A percentile compares a stretch with the other conserved stretches of the same genome.
phyloP scores from a whole-genome alignment of 1,284 basidiomycete genomes.

The Fomitopsis betulina region DNA sequence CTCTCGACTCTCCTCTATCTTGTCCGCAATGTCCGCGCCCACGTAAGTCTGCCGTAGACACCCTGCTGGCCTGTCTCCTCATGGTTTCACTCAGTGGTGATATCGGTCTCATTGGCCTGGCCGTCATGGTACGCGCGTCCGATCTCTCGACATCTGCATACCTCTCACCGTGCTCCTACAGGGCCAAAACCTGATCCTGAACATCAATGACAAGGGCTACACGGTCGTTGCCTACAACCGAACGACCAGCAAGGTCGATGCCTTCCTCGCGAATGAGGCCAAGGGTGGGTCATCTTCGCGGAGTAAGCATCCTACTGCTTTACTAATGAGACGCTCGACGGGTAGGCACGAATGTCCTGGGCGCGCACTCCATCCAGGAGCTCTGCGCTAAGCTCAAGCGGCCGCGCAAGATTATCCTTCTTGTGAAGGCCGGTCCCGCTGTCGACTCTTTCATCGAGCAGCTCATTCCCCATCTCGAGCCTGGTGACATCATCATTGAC shows the following conservation, averaged over 20 bases:
- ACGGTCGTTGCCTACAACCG: slow-evolving; percentile 97
- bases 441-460: slow-evolving; percentile 77
- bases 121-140: slow-evolving; percentile 80
- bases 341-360: slow-evolving; percentile 89
- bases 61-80: slow-evolving; percentile 9
- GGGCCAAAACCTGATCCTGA: slow-evolving; percentile 96
- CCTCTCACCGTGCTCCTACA: slow-evolving; percentile 24
- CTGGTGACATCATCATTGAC: slow-evolving; percentile 95
- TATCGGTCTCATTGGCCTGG: slow-evolving; percentile 92
- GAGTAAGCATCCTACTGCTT: slow-evolving; percentile 7
- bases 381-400: slow-evolving; percentile 76
- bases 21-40: slow-evolving; percentile 37
- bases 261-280: slow-evolving; percentile 95
- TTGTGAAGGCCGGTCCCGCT: slow-evolving; percentile 86
- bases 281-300: slow-evolving; percentile 66
- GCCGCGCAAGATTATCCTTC: slow-evolving; percentile 90
- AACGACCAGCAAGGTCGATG: slow-evolving; percentile 93
- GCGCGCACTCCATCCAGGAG: slow-evolving; percentile 93
- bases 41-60: slow-evolving; percentile 28
- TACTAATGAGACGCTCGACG: slow-evolving; percentile 15
- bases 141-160: slow-evolving; percentile 7
- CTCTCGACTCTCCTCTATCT: slow-evolving; percentile 22
- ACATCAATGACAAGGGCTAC: slow-evolving; percentile 99
- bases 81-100: slow-evolving; percentile 56
- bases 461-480: slow-evolving; percentile 67